A percentile compares a stretch with the other conserved stretches of the same genome.
Conservation (phyloP, 2,329 filamentous ascomycete genomes). For the Sporothrix pallida region DNA sequence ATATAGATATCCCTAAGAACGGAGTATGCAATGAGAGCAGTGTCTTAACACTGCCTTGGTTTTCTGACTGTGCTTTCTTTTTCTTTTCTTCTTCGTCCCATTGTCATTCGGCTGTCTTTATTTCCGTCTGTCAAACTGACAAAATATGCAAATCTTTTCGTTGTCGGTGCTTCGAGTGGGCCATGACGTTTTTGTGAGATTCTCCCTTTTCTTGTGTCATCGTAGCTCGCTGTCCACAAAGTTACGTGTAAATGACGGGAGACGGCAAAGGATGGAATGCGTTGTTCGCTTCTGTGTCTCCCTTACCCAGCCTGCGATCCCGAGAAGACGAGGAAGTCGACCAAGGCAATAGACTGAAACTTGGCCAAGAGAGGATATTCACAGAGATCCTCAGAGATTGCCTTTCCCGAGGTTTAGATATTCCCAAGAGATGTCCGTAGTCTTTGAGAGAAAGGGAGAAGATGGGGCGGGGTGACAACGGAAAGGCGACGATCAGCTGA, state of each 20-base stretch:
- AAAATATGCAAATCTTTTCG: background rate
- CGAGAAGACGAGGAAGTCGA: background rate
- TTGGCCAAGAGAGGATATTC: background rate
- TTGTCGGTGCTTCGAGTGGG: background rate
- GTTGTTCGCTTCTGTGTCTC: background rate
- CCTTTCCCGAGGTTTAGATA: background rate
- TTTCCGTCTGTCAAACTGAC: background rate
- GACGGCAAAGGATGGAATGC: background rate
- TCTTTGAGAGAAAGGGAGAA: too few relatives aligned
- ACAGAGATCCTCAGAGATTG: background rate
- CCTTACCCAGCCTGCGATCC: constrained; percentile 3
- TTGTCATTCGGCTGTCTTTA: background rate
- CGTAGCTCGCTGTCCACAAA: background rate
- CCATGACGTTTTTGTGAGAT: constrained; percentile 11
- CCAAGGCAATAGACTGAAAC: background rate
- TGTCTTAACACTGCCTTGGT: background rate
- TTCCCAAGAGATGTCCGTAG: background rate
- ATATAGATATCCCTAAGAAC: too few relatives aligned
- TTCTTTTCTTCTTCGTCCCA: background rate
- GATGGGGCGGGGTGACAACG: background rate
- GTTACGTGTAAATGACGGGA: constrained; percentile 14
- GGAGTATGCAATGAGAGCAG: too few relatives aligned
- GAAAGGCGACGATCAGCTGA: constrained; percentile 11
- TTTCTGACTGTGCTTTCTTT: background rate
- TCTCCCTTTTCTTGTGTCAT: background rate